Conservation (phyloP, 2,329 filamentous ascomycete species). For the Diaporthe sp. region DNA sequence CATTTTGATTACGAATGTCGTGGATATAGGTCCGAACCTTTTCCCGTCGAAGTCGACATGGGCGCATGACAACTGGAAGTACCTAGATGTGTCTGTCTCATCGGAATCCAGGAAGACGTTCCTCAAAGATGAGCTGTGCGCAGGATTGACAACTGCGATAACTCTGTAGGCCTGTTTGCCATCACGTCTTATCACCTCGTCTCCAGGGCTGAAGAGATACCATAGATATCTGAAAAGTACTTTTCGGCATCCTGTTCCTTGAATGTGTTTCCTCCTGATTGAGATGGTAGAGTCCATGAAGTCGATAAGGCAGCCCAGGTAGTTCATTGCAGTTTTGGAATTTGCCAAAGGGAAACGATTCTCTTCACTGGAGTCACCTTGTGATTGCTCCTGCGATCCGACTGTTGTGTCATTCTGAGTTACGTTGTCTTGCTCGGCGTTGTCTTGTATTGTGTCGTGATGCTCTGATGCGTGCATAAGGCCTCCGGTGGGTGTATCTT, state of each 20-base stretch:
- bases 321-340: conserved; percentile 20
- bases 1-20: conserved; percentile 43
- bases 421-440: too few species aligned
- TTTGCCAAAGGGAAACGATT: neutral
- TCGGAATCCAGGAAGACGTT: neutral
- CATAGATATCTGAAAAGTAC: conserved; percentile 48
- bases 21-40: conserved; percentile 46
- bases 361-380: too few species aligned
- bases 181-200: conserved; percentile 41
- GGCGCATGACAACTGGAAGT: conserved; percentile 42
- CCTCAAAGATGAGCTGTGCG: conserved; percentile 29
- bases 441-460: too few species aligned
- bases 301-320: conserved; percentile 41
- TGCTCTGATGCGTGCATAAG: too few species aligned
- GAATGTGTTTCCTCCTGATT: conserved; percentile 34
- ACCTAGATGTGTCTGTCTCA: conserved; percentile 12
- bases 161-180: conserved; percentile 47
- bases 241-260: conserved; percentile 36
- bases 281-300: conserved; percentile 42
- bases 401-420: too few species aligned
- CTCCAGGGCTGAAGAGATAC: conserved; percentile 48
- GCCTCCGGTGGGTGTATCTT: too few species aligned
- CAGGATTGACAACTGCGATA: conserved; percentile 33
- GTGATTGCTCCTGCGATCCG: too few species aligned
- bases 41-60: conserved; percentile 51